Conservation (phyloP, 495 filamentous ascomycete genomes). For the Tuber calosporum region DNA sequence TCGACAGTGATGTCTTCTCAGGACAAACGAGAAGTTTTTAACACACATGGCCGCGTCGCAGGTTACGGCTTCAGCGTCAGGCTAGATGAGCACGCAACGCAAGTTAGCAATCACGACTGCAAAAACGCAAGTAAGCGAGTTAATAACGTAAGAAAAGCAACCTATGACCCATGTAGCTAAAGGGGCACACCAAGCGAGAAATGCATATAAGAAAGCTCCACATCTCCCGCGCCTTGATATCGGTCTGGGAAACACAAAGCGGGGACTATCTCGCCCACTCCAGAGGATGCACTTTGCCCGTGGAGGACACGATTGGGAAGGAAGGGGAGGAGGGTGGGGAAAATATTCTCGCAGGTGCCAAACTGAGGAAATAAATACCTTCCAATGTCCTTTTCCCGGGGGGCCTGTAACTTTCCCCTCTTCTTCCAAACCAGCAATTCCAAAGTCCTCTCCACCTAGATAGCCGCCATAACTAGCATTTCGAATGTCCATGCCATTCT, state of each 20-base stretch:
- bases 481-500: conserved; percentile 24
- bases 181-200: neutral
- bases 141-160: conserved; percentile 35
- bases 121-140: conserved; percentile 23
- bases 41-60: conserved; percentile 60
- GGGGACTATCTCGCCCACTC: neutral
- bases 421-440: conserved; percentile 25
- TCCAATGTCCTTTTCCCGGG: conserved; percentile 64
- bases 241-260: neutral
- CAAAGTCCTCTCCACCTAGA: neutral
- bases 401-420: conserved; percentile 54
- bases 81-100: conserved; percentile 46
- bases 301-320: conserved; percentile 17
- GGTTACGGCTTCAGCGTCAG: conserved; percentile 54
- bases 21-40: conserved; percentile 58
- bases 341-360: neutral
- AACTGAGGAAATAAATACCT: conserved; percentile 49
- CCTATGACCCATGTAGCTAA: neutral
- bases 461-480: conserved; percentile 29
- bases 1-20: conserved; percentile 67
- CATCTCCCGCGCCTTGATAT: neutral
- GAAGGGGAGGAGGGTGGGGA: neutral
- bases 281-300: conserved; percentile 17
- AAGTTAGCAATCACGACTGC: conserved; percentile 38
- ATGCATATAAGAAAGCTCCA: neutral